Conservation (phyloP, 164 flowering plant genomes). For the Aristolochia fimbriata region DNA sequence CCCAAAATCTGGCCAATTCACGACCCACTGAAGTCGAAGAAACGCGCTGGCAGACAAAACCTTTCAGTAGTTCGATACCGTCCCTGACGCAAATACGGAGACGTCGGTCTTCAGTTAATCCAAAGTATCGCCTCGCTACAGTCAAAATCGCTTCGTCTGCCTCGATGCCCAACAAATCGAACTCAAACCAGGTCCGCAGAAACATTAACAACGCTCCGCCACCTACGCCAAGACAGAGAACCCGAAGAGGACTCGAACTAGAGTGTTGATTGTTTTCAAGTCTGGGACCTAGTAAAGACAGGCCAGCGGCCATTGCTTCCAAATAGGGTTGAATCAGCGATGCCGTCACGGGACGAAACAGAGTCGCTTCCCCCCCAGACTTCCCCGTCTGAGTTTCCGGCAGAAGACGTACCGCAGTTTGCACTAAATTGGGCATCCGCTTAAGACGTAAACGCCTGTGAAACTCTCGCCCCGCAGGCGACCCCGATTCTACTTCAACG, state of each 20-base stretch:
- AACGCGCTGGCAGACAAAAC: slow-evolving; percentile 9
- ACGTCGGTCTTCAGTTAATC: slow-evolving; percentile 34
- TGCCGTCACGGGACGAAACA: slow-evolving; percentile 32
- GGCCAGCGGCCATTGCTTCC: slow-evolving; percentile 74
- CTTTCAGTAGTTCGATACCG: slow-evolving; percentile 42
- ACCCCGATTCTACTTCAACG: slow-evolving; percentile 32
- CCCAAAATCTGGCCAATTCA: neutral
- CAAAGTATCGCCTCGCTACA: slow-evolving; percentile 54
- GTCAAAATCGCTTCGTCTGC: slow-evolving; percentile 52
- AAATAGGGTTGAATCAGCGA: slow-evolving; percentile 70
- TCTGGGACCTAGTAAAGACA: slow-evolving; percentile 31
- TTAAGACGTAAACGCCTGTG: slow-evolving; percentile 84
- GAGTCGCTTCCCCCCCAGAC: slow-evolving; percentile 16
- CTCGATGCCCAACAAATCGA: slow-evolving; percentile 73
- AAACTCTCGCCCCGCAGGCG: slow-evolving; percentile 13
- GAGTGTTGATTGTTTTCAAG: slow-evolving; percentile 24
- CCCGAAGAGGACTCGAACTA: slow-evolving; percentile 39
- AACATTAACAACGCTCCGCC: slow-evolving; percentile 79
- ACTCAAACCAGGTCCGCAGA: slow-evolving; percentile 35
- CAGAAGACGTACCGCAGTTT: slow-evolving; percentile 54
- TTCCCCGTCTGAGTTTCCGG: slow-evolving; percentile 1
- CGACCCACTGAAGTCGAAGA: neutral
- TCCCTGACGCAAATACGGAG: slow-evolving; percentile 44
- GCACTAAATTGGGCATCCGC: slow-evolving; percentile 86
- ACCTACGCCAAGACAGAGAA: slow-evolving; percentile 78